Conservation (phyloP, 805 yeast genomes). For the Blastobotrys parvus region DNA sequence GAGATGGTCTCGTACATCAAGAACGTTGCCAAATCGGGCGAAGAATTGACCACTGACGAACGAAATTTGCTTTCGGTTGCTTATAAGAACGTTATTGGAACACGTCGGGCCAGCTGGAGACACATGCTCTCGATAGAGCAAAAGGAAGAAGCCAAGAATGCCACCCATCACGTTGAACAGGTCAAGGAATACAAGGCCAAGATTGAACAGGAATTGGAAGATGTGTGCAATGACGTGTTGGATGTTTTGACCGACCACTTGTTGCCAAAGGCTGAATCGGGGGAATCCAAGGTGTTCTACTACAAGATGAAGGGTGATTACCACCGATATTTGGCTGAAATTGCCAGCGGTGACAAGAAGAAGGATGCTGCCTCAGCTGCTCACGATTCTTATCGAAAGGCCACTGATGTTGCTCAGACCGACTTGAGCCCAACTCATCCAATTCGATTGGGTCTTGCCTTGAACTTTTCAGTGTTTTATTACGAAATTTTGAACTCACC, state of each 20-base stretch:
- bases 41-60: slow-evolving; percentile 93
- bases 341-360: slow-evolving; percentile 87
- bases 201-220: slow-evolving; percentile 89
- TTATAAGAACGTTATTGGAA: slow-evolving; percentile 97
- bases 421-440: slow-evolving; percentile 99
- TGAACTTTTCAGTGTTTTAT: slow-evolving; percentile 96
- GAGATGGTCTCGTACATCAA: slow-evolving; percentile 99
- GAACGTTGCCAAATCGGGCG: slow-evolving; percentile 63
- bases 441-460: slow-evolving; percentile 94
- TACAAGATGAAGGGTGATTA: slow-evolving; percentile 99
- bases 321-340: slow-evolving; percentile 98
- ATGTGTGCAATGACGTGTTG: slow-evolving; percentile 91
- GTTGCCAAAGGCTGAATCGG: slow-evolving; percentile 91
- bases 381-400: slow-evolving; percentile 91
- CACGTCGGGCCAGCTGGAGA: slow-evolving; percentile 99
- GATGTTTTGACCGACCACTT: slow-evolving; percentile 81
- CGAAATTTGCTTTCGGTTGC: slow-evolving; percentile 96
- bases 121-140: slow-evolving; percentile 97
- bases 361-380: slow-evolving; percentile 92
- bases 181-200: slow-evolving; percentile 94
- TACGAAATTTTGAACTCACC: slow-evolving; percentile 97
- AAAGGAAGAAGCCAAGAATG: slow-evolving; percentile 97
- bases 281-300: slow-evolving; percentile 97
- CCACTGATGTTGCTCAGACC: slow-evolving; percentile 95
- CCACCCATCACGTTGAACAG: slow-evolving; percentile 75